Percentiles rank a stretch among this genome's conserved stretches.
phyloP scores from a whole-genome alignment of 2,329 filamentous ascomycete species.

The Gyromitra esculenta region DNA sequence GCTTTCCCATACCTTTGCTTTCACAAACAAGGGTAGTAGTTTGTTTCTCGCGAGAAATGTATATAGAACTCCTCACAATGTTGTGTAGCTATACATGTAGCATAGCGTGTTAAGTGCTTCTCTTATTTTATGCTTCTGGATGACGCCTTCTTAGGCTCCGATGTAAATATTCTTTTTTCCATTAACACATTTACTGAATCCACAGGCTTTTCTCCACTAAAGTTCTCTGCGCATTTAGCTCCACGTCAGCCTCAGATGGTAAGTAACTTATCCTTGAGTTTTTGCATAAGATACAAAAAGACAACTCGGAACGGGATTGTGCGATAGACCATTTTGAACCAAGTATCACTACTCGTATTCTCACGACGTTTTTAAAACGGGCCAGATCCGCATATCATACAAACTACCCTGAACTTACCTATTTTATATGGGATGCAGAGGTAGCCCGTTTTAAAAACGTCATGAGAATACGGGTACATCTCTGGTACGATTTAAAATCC shows the following conservation, averaged over 20 bases:
- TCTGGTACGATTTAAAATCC: constrained; percentile 41
- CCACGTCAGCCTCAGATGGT: neutral
- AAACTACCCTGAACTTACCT: too few species aligned
- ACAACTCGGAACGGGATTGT: neutral
- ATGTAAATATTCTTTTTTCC: constrained; percentile 3
- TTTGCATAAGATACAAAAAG: neutral
- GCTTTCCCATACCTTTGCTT: too few species aligned
- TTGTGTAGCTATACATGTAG: neutral
- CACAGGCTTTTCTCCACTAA: constrained; percentile 10
- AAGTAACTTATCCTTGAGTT: neutral
- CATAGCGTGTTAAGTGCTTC: neutral
- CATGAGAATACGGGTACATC: neutral
- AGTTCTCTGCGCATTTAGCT: constrained; percentile 6
- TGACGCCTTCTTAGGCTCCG: constrained; percentile 8
- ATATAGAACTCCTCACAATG: neutral
- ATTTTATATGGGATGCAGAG: too few species aligned
- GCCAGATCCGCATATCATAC: too few species aligned
- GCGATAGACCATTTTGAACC: neutral
- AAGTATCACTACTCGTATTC: constrained; percentile 12
- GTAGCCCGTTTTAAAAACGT: too few species aligned
- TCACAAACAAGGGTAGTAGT: too few species aligned
- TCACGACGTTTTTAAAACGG: too few species aligned
- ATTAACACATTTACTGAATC: neutral
- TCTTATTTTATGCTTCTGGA: neutral
- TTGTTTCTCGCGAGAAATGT: too few species aligned